A percentile compares a stretch with the other conserved stretches of the same genome.
Conservation (phyloP, 768 basidiomycete genomes). For the Pluteus cervinus region DNA sequence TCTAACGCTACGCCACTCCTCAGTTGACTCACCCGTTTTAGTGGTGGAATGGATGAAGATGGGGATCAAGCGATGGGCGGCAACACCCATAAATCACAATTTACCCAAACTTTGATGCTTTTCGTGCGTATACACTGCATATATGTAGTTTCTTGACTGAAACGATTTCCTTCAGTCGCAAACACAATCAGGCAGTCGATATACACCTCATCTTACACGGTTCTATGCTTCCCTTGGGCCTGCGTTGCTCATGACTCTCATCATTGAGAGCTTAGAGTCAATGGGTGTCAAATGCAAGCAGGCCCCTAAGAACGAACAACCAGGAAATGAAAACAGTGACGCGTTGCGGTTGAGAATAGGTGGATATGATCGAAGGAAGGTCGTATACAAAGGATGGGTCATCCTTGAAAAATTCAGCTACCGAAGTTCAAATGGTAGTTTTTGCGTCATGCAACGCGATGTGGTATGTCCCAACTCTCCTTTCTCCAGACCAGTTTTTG, state of each 20-base stretch:
- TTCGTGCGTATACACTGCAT: slow-evolving; percentile 51
- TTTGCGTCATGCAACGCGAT: slow-evolving; percentile 67
- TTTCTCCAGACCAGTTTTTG: neutral
- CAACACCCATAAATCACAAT: slow-evolving; percentile 55
- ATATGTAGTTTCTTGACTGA: neutral
- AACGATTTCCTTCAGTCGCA: slow-evolving; percentile 50
- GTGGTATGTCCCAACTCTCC: slow-evolving; percentile 40
- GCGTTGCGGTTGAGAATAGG: slow-evolving; percentile 51
- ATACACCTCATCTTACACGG: slow-evolving; percentile 72
- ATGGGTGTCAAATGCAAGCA: slow-evolving; percentile 46
- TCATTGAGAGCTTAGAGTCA: slow-evolving; percentile 46
- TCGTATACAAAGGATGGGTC: slow-evolving; percentile 70
- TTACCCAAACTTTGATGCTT: slow-evolving; percentile 74
- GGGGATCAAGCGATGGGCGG: slow-evolving; percentile 58
- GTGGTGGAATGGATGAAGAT: slow-evolving; percentile 43
- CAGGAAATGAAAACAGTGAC: slow-evolving; percentile 4
- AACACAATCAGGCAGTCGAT: slow-evolving; percentile 69
- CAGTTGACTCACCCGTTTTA: too few relatives aligned
- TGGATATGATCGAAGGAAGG: slow-evolving; percentile 58
- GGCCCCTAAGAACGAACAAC: slow-evolving; percentile 18
- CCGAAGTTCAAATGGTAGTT: slow-evolving; percentile 45
- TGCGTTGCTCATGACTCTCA: slow-evolving; percentile 39
- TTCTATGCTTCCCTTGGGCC: slow-evolving; percentile 68
- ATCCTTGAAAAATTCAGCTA: slow-evolving; percentile 58
- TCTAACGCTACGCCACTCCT: too few relatives aligned